Percentiles rank a stretch among this genome's conserved stretches.
phyloP scores from a whole-genome alignment of 2,329 filamentous ascomycete genomes.

The Ceratocystis alfenasii region DNA sequence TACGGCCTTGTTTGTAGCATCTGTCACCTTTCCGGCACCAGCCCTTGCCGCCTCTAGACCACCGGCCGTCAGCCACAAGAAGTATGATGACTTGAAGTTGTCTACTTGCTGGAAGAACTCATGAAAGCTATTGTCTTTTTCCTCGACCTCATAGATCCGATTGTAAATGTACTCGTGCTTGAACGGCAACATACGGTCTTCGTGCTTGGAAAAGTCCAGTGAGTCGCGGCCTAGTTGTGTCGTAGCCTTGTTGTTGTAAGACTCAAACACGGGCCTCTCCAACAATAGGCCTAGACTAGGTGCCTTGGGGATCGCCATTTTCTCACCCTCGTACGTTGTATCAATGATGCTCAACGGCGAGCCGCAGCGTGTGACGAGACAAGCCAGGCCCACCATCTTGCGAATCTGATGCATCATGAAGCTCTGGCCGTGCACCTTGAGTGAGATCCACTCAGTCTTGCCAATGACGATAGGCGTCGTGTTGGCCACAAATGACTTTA shows the following conservation, averaged over 20 bases:
- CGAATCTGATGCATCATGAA: constrained; percentile 99
- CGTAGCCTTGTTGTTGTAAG: constrained; percentile 65
- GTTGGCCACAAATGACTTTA: constrained; percentile 81
- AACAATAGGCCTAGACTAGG: constrained; percentile 78
- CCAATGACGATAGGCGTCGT: constrained; percentile 67
- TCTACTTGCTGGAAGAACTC: constrained; percentile 71
- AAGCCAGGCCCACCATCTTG: constrained; percentile 94
- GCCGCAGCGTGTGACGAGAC: constrained; percentile 73
- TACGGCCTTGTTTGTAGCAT: constrained; percentile 33
- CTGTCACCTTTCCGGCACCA: constrained; percentile 27
- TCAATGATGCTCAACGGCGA: constrained; percentile 58
- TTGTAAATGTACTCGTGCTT: constrained; percentile 88
- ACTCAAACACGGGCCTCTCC: constrained; percentile 82
- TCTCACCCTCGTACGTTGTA: constrained; percentile 58
- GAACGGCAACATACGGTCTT: constrained; percentile 71
- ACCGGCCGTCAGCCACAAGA: constrained; percentile 61
- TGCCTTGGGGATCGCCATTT: constrained; percentile 85
- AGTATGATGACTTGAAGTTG: constrained; percentile 58
- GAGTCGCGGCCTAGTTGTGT: constrained; percentile 51
- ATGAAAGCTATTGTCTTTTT: constrained; percentile 71
- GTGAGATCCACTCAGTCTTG: constrained; percentile 85
- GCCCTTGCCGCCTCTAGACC: constrained; percentile 49
- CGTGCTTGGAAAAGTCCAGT: constrained; percentile 68
- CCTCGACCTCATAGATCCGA: constrained; percentile 80
- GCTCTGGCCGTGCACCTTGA: constrained; percentile 93